A percentile compares a stretch with the other conserved stretches of the same genome.
Conservation (phyloP, 805 yeast species). For the Candida pini region DNA sequence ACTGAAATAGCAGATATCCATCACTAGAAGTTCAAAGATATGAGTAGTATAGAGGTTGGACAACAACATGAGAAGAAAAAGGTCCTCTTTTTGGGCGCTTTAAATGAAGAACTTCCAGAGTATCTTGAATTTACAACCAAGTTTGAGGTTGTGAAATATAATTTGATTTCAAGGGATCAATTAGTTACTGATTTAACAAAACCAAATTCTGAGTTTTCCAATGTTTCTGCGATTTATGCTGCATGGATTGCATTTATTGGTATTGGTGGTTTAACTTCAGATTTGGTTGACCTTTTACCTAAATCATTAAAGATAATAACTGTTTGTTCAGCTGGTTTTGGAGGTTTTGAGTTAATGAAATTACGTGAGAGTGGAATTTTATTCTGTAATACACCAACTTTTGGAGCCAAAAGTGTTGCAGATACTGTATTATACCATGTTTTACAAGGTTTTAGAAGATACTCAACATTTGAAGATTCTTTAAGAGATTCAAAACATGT, state of each 20-base stretch:
- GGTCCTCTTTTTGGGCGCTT: slow-evolving; percentile 46
- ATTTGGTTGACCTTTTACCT: slow-evolving; percentile 39
- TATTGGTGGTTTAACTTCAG: slow-evolving; percentile 39
- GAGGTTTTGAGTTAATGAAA: slow-evolving; percentile 35
- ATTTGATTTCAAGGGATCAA: slow-evolving; percentile 36
- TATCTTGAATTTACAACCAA: slow-evolving; percentile 37
- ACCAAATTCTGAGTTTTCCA: slow-evolving; percentile 27
- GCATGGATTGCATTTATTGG: slow-evolving; percentile 45
- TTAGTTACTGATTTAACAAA: slow-evolving; percentile 36
- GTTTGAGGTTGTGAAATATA: slow-evolving; percentile 35
- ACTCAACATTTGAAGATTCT: slow-evolving; percentile 39
- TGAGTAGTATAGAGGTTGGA: too few relatives aligned
- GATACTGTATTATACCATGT: slow-evolving; percentile 61
- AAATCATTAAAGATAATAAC: slow-evolving; percentile 39
- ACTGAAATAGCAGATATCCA: too few relatives aligned
- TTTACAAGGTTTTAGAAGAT: slow-evolving; percentile 55
- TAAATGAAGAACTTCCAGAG: slow-evolving; percentile 41
- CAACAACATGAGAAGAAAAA: slow-evolving; percentile 9
- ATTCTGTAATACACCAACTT: slow-evolving; percentile 56
- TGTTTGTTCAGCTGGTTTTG: slow-evolving; percentile 51
- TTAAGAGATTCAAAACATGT: slow-evolving; percentile 39
- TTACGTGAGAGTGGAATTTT: slow-evolving; percentile 36
- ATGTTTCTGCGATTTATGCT: slow-evolving; percentile 44
- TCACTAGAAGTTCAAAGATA: too few relatives aligned
- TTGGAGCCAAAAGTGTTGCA: slow-evolving; percentile 64